Conservation (phyloP, 139 green algal species). For the Yamagishiella unicocca region DNA sequence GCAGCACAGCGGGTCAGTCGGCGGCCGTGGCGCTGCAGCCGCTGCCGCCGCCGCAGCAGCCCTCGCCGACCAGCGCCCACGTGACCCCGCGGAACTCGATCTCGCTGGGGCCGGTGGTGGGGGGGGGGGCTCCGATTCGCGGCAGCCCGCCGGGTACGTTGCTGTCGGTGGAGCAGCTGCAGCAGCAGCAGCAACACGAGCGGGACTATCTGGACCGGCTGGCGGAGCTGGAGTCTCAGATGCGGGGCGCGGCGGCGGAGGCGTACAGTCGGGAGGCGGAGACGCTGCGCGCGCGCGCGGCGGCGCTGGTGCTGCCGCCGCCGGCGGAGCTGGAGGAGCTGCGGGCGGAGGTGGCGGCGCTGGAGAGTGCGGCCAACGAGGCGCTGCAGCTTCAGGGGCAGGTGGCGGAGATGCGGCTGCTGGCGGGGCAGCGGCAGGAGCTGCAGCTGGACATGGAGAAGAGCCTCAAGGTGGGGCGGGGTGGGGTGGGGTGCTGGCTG, state of each 20-base stretch:
- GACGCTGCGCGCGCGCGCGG: background rate
- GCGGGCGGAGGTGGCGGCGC: slow-evolving; percentile 3
- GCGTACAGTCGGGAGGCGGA: background rate
- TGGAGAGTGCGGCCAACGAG: slow-evolving; percentile 25
- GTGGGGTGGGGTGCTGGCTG: background rate
- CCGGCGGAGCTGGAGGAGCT: slow-evolving; percentile 26
- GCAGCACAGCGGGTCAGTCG: background rate
- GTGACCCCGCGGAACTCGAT: background rate
- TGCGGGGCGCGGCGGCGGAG: background rate
- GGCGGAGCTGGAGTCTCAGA: slow-evolving; percentile 13
- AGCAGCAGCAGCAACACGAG: background rate
- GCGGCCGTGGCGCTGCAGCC: background rate
- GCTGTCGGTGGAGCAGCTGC: background rate
- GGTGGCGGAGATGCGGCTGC: slow-evolving; percentile 38
- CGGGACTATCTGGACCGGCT: slow-evolving; percentile 11
- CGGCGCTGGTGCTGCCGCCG: background rate
- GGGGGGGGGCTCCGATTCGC: background rate
- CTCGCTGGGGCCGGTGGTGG: background rate
- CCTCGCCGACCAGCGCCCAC: slow-evolving; percentile 1
- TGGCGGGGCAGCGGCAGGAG: slow-evolving; percentile 40
- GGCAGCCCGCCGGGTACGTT: background rate
- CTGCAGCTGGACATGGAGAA: slow-evolving; percentile 34
- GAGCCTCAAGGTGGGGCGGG: slow-evolving; percentile 12
- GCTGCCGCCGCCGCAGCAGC: slow-evolving; percentile 1
- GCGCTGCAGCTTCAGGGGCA: slow-evolving; percentile 33